Conservation (phyloP, 352 stramenopile species). For the Blastocystis sp. region DNA sequence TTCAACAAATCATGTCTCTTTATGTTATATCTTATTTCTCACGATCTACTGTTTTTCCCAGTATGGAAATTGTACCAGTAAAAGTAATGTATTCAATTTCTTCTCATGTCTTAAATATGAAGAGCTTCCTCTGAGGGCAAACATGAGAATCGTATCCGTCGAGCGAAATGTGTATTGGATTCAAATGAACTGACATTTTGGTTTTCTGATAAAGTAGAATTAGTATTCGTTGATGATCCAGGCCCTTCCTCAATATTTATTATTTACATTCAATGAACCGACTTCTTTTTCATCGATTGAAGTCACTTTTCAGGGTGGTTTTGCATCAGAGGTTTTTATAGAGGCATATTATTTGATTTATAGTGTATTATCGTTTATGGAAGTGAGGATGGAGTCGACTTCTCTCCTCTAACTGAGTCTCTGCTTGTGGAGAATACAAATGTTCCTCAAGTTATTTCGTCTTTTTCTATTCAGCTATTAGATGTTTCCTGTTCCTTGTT, state of each 20-base stretch:
- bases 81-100: too few relatives aligned
- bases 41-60: too few relatives aligned
- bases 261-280: neutral
- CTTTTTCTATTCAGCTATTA: neutral
- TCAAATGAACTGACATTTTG: slow-evolving; percentile 23
- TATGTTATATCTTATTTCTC: too few relatives aligned
- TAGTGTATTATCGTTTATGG: neutral
- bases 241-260: slow-evolving; percentile 11
- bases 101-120: neutral
- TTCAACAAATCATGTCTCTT: too few relatives aligned
- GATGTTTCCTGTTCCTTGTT: neutral
- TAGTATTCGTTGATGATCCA: neutral
- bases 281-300: neutral
- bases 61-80: too few relatives aligned
- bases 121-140: slow-evolving; percentile 19
- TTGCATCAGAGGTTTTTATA: neutral
- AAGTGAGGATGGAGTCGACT: neutral
- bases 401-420: neutral
- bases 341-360: neutral
- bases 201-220: slow-evolving; percentile 21
- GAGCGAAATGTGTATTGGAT: slow-evolving; percentile 8
- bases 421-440: slow-evolving; percentile 45
- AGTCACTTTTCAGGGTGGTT: slow-evolving; percentile 61
- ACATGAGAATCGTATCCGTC: slow-evolving; percentile 12
- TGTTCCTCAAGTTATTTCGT: neutral